Percentiles rank a stretch among this genome's conserved stretches.
These are phyloP conservation scores for Fusarium avenaceum DNA, from an alignment of 2,329 filamentous ascomycete genomes.

Conservation along the genomic window DNA sequence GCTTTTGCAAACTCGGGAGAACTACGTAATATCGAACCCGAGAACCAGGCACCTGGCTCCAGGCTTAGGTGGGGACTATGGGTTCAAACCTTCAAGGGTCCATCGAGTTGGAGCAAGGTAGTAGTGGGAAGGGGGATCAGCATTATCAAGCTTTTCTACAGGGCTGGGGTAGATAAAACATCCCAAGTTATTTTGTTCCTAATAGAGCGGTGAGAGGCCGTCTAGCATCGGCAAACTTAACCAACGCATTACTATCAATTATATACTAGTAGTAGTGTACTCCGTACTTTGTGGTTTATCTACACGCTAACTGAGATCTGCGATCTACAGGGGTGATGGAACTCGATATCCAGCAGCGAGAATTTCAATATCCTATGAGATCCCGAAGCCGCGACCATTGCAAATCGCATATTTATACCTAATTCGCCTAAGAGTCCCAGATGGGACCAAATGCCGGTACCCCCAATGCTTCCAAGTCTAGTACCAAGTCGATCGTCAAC, in stretches of 20 bases:
- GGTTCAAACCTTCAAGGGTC: neutral
- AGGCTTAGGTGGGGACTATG: neutral
- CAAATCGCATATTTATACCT: neutral
- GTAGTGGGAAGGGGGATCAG: slow-evolving; percentile 10
- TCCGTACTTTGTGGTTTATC: neutral
- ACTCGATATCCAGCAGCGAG: neutral
- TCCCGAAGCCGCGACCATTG: neutral
- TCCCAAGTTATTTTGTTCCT: neutral
- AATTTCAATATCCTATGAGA: neutral
- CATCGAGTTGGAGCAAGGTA: slow-evolving; percentile 7
- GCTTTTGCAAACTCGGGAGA: neutral
- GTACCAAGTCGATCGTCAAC: slow-evolving; percentile 73
- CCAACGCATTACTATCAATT: neutral
- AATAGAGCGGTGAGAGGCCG: slow-evolving; percentile 1
- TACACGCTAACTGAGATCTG: neutral
- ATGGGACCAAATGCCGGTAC: slow-evolving; percentile 77
- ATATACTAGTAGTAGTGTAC: neutral
- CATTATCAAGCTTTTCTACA: neutral
- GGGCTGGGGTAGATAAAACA: neutral
- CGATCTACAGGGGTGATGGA: neutral
- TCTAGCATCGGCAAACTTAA: neutral
- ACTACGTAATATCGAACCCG: neutral
- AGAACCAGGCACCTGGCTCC: neutral
- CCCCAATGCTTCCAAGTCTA: slow-evolving; percentile 72
- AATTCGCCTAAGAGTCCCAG: slow-evolving; percentile 64